Evolutionary conservation across 1,139 yeast genomes (phyloP), one percentile per base, ranked within the genome.

Genomic region (Citeromyces siamensis): DNA sequence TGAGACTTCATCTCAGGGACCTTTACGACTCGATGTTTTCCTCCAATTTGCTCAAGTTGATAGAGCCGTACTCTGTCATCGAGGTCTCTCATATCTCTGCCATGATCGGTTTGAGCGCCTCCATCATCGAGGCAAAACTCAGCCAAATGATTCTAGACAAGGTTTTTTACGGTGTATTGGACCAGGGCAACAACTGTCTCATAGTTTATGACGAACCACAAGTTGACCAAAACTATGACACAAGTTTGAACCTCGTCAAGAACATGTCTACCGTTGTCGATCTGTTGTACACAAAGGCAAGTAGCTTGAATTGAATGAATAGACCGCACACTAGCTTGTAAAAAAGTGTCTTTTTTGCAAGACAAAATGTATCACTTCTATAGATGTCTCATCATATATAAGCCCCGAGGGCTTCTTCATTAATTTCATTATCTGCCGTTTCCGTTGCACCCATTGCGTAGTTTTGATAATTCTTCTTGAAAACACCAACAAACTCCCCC

Each of bases 101-200:
- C 49, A 75, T 83, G 48, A 82, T 93, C 43, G 97, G 96, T 4
- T 70, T 93, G 43, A 90, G 88, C 48, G 68, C 79, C 37, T 81
- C 79, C 46, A 94, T 86, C 54, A 88, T 90, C 20, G 99, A 90
- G 59, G 94, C 94, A 14, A 90, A 90, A 58, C 68, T 90, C 44
- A 79, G 94, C 37, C 97, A 90, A 59, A 90, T 90, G 98, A 90
- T 90, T 48, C 69, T 90, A 49, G 98, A 90, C 57, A 82, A 85
- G 53, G 84, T 88, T 12, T 85, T 93, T 50, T 82, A 80, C 52
- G 99, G 98, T 35, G 97, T 93, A 34, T 68, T 90, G 49, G 98
- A 90, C 57, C 99, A 90, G 64, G 98, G 98, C 34, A 88, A 88
- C 55, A 98, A 98, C 5, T 90, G 97, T 95, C 71, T 90, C 48